Conservation (phyloP, 2,329 filamentous ascomycete species). For the Trichoderma gracile region DNA sequence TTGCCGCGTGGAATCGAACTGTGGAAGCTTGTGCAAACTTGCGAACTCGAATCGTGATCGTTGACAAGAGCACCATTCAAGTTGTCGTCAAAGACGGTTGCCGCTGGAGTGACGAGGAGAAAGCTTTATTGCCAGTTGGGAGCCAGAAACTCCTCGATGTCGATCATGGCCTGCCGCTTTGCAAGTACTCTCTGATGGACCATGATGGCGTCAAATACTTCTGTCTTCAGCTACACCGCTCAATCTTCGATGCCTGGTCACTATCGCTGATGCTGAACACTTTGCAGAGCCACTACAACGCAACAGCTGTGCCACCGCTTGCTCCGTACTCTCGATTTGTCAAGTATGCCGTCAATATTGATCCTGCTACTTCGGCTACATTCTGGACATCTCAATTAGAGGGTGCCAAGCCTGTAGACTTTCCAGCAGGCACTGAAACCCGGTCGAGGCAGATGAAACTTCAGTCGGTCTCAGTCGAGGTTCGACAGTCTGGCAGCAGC, state of each 20-base stretch:
- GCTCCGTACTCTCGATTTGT: slow-evolving; percentile 14
- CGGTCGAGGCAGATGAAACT: neutral
- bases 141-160: neutral
- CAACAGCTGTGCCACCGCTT: slow-evolving; percentile 24
- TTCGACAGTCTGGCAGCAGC: neutral
- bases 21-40: slow-evolving; percentile 7
- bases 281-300: neutral
- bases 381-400: slow-evolving; percentile 15
- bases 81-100: slow-evolving; percentile 10
- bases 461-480: neutral
- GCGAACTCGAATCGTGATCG: neutral
- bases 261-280: slow-evolving; percentile 1
- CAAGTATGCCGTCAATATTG: slow-evolving; percentile 8
- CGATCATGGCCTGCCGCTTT: slow-evolving; percentile 23
- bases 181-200: slow-evolving; percentile 22
- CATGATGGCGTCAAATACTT: slow-evolving; percentile 1
- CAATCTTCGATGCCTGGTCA: slow-evolving; percentile 18
- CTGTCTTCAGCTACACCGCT: slow-evolving; percentile 6
- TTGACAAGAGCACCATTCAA: neutral
- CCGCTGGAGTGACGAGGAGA: slow-evolving; percentile 6
- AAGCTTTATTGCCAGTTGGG: neutral
- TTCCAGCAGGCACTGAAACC: slow-evolving; percentile 25
- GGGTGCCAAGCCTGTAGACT: slow-evolving; percentile 1
- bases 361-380: neutral
- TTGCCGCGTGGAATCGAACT: slow-evolving; percentile 17